Conservation (phyloP, 805 yeast genomes). For the Saturnispora hagleri region DNA sequence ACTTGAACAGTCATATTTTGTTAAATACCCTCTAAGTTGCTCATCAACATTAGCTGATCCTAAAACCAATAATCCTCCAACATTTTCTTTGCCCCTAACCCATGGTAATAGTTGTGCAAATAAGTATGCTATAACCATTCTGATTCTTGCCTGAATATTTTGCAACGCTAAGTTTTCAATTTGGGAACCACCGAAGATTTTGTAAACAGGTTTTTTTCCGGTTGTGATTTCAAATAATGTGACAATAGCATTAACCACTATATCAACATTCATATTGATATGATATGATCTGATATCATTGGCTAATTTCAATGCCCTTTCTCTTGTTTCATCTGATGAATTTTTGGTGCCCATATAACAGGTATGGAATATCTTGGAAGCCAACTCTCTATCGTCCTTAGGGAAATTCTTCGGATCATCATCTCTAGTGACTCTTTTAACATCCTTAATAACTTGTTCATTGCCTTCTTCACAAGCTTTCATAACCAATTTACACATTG, state of each 20-base stretch:
- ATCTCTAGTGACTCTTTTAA: conserved; percentile 54
- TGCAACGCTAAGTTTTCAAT: conserved; percentile 91
- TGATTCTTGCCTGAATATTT: conserved; percentile 89
- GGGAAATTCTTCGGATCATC: conserved; percentile 41
- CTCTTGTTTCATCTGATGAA: conserved; percentile 80
- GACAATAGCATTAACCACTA: conserved; percentile 64
- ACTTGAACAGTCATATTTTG: conserved; percentile 94
- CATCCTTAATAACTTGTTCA: conserved; percentile 68
- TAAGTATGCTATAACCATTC: conserved; percentile 91
- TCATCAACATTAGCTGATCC: conserved; percentile 98
- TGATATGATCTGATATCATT: conserved; percentile 78
- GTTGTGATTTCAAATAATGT: conserved; percentile 79
- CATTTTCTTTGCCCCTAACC: conserved; percentile 63
- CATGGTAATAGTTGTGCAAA: conserved; percentile 95
- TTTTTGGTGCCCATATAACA: conserved; percentile 94
- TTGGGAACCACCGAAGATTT: conserved; percentile 87
- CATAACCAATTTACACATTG: conserved; percentile 85
- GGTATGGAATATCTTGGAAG: conserved; percentile 72
- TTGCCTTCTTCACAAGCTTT: conserved; percentile 62
- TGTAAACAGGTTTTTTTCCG: conserved; percentile 80
- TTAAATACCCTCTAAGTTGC: conserved; percentile 87
- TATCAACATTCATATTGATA: conserved; percentile 86
- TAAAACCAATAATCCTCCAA: conserved; percentile 78
- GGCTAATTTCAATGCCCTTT: conserved; percentile 73
- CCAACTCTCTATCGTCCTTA: conserved; percentile 61